phyloP scores from a whole-genome alignment of 371 early-diverging fungal species.

The Apophysomyces sp. region DNA sequence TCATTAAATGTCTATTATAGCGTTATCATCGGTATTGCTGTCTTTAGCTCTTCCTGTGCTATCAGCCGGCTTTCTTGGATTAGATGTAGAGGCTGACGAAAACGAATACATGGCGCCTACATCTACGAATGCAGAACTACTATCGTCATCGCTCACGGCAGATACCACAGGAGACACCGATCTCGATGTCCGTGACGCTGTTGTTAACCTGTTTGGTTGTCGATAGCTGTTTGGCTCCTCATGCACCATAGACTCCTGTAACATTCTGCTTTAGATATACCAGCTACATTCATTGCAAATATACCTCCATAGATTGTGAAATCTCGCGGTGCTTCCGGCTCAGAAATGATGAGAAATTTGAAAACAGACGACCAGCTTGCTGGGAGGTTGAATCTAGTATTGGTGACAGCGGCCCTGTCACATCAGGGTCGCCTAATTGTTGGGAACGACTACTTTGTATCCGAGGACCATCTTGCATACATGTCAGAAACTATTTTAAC shows the following conservation, averaged over 20 bases:
- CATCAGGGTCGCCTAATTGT: background rate
- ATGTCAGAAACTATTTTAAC: background rate
- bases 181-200: slow-evolving; percentile 26
- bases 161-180: slow-evolving; percentile 2
- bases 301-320: slow-evolving; percentile 50
- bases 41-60: background rate
- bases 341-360: slow-evolving; percentile 57
- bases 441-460: background rate
- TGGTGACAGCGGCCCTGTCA: slow-evolving; percentile 24
- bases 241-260: background rate
- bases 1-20: background rate
- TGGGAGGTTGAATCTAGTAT: slow-evolving; percentile 49
- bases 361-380: slow-evolving; percentile 55
- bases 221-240: background rate
- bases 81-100: background rate
- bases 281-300: background rate
- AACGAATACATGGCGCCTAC: slow-evolving; percentile 38
- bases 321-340: slow-evolving; percentile 55
- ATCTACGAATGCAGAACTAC: slow-evolving; percentile 33
- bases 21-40: background rate
- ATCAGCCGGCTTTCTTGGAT: background rate
- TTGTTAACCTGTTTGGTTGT: background rate
- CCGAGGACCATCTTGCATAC: background rate
- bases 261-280: background rate
- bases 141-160: slow-evolving; percentile 23